Conservation (phyloP, 2,329 filamentous ascomycete species). For the Colletotrichum sp. region DNA sequence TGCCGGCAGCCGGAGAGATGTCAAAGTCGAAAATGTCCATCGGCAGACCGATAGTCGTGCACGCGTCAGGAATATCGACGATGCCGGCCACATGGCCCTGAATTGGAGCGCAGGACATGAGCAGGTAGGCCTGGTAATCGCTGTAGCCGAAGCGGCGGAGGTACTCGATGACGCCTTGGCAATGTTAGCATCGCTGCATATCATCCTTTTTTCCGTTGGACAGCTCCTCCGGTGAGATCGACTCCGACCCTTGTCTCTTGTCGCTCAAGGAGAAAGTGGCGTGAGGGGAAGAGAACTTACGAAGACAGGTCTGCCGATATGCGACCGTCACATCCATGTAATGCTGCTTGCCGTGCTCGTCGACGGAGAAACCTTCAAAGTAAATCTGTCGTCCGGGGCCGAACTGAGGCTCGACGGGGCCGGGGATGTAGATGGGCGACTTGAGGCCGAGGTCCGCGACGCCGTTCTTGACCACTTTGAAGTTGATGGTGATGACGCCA, state of each 20-base stretch:
- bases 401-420: constrained; percentile 88
- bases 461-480: constrained; percentile 84
- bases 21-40: constrained; percentile 98
- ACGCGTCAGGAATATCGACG: constrained; percentile 90
- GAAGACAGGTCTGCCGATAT: constrained; percentile 80
- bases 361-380: constrained; percentile 90
- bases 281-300: constrained; percentile 31
- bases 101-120: constrained; percentile 84
- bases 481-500: constrained; percentile 87
- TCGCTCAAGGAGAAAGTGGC: not conserved
- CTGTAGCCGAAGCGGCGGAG: constrained; percentile 74
- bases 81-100: constrained; percentile 90
- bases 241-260: not conserved
- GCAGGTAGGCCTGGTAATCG: constrained; percentile 82
- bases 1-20: constrained; percentile 68
- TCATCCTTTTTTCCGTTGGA: not conserved
- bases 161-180: constrained; percentile 74
- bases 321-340: constrained; percentile 87
- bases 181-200: not conserved
- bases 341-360: constrained; percentile 87
- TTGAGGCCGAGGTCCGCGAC: constrained; percentile 77
- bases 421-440: constrained; percentile 83
- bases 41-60: constrained; percentile 85
- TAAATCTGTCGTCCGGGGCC: constrained; percentile 82
- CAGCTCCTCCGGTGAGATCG: not conserved